Percentiles rank a stretch among this genome's conserved stretches.
These are phyloP conservation scores for Neurospora discreta DNA, from an alignment of 495 filamentous ascomycete genomes.

Conservation along the genomic window DNA sequence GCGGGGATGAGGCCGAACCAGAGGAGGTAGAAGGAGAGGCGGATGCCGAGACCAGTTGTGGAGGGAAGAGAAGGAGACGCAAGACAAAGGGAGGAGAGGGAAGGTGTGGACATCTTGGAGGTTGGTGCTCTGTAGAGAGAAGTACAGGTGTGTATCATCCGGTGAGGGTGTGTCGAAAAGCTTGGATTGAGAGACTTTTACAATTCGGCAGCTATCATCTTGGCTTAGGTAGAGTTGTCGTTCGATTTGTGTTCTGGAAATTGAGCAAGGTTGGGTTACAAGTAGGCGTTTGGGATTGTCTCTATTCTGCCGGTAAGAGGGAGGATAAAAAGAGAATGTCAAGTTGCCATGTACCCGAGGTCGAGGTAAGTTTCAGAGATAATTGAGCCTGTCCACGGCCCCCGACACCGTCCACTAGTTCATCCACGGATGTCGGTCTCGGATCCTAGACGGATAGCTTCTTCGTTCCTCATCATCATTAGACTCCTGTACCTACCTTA, in stretches of 20 bases:
- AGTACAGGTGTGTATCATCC: neutral
- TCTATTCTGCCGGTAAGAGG: neutral
- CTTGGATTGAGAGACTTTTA: neutral
- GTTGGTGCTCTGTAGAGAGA: neutral
- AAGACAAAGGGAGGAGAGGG: neutral
- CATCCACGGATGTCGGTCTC: neutral
- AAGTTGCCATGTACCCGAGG: neutral
- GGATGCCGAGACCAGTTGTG: conserved; percentile 24
- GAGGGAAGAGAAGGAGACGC: neutral
- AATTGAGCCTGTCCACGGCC: neutral
- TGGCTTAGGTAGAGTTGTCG: neutral
- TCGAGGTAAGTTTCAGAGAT: neutral
- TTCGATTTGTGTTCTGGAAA: neutral
- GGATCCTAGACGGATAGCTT: neutral
- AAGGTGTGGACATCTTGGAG: neutral
- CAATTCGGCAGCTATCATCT: neutral
- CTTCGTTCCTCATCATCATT: neutral
- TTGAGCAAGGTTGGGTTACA: neutral
- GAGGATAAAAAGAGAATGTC: neutral
- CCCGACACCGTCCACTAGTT: neutral
- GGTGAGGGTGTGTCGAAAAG: neutral
- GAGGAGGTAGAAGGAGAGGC: conserved; percentile 25
- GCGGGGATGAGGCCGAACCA: conserved; percentile 15
- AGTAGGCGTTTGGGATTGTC: neutral
- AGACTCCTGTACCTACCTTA: neutral